Conservation (phyloP, 2,329 filamentous ascomycete genomes). For the Fusarium sp. region DNA sequence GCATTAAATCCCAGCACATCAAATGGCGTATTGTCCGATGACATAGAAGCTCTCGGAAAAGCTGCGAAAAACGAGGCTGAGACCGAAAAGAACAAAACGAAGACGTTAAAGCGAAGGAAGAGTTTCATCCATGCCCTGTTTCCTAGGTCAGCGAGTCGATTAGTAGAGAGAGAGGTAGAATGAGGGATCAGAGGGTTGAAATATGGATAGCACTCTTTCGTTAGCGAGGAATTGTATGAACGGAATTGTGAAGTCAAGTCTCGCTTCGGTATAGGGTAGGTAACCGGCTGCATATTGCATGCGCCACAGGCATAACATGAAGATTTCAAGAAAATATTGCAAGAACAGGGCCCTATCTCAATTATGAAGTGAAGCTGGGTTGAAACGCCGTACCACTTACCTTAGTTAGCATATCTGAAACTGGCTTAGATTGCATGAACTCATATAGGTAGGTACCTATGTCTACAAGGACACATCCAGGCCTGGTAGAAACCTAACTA, state of each 20-base stretch:
- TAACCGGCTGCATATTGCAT: not conserved
- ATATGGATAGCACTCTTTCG: not conserved
- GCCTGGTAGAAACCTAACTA: not conserved
- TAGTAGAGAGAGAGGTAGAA: not conserved
- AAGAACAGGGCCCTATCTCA: not conserved
- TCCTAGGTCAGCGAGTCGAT: constrained; percentile 15
- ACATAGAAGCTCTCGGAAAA: not conserved
- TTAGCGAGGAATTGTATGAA: not conserved
- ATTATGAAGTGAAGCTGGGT: not conserved
- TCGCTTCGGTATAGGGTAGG: not conserved
- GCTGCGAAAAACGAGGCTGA: not conserved
- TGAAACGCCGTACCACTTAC: not conserved
- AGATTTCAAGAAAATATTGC: not conserved
- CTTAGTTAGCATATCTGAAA: not conserved
- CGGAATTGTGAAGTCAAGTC: too few relatives aligned
- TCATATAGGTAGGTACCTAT: not conserved
- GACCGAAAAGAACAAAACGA: not conserved
- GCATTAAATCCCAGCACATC: not conserved
- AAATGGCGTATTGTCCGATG: not conserved
- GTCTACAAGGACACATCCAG: not conserved
- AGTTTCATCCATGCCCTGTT: constrained; percentile 59
- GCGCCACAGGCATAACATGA: not conserved
- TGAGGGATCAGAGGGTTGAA: not conserved
- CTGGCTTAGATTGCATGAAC: not conserved
- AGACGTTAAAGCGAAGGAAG: constrained; percentile 50